Base-by-base conservation (phyloP, 352 stramenopile genomes). In the Phytophthora constricta region DNA sequence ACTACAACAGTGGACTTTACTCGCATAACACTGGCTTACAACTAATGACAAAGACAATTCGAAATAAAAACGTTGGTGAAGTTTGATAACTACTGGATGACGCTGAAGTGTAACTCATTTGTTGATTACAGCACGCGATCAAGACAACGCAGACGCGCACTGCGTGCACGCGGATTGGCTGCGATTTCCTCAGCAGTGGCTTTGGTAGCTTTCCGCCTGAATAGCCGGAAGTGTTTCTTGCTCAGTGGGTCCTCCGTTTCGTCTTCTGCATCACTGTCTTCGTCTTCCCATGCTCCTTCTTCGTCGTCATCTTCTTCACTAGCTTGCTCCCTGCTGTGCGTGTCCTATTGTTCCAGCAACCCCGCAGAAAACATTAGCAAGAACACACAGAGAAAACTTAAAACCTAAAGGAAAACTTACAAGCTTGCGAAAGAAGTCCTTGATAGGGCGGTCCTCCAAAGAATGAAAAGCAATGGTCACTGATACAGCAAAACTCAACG, bases 391-490 rank as follows among this genome's bases (percentile, higher is more conserved):
- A n/a, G n/a, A n/a, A n/a, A n/a, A n/a, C n/a, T n/a, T n/a, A n/a
- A n/a, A n/a, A n/a, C n/a, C n/a, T n/a, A n/a, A n/a, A n/a, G n/a
- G n/a, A n/a, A n/a, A n/a, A 28, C 71, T 17, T 73, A 93, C 82
- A 51, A 92, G 60, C 27, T 79, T 63, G 8, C 87, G 80, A 55
- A 95, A 92, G 20, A 92, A 78, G 9, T 76, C 62, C 71, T 95
- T 95, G 61, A 95, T 95, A 25, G 85, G 84, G 16, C 87, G 84
- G 55, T 95, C 87, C 49, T 95, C 87, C 16, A 95, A 73, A 5
- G 87, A 95, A 74, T 95, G 87, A 59, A 95, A 95, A 47, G 87
- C 87, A 56, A 95, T 95, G 8, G 86, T 90, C 19, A 79, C 83
- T 90, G 58, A 49, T 27, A 42, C 10, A 49, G 19, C 14, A 48